Conservation (phyloP, 768 basidiomycete genomes). For the Rhodotorula taiwanensis region DNA sequence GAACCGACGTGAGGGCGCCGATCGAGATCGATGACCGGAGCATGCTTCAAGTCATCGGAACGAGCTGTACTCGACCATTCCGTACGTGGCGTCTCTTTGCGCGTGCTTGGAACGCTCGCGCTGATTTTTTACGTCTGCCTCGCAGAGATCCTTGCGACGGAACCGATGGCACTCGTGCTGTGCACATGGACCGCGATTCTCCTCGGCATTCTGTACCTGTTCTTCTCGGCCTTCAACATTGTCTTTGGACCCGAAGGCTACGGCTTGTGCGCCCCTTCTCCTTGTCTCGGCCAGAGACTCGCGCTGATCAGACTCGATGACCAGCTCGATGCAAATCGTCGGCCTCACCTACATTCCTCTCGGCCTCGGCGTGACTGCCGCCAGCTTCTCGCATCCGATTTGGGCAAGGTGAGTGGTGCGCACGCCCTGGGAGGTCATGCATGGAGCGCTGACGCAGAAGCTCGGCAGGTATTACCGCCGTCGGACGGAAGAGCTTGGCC, state of each 20-base stretch:
- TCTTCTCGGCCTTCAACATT: slow-evolving; percentile 44
- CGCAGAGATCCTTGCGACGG: slow-evolving; percentile 52
- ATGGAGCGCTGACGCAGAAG: too few species aligned
- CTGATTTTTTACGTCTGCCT: too few species aligned
- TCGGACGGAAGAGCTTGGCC: slow-evolving; percentile 7
- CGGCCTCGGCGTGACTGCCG: slow-evolving; percentile 43
- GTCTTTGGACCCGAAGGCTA: slow-evolving; percentile 44
- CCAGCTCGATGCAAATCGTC: slow-evolving; percentile 10
- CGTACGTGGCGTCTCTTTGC: slow-evolving; percentile 50
- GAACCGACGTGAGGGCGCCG: slow-evolving; percentile 55
- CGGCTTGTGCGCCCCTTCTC: slow-evolving; percentile 45
- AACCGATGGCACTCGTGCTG: slow-evolving; percentile 69
- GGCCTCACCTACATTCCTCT: slow-evolving; percentile 33
- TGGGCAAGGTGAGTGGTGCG: too few species aligned
- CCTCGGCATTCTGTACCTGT: slow-evolving; percentile 46
- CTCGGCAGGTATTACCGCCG: slow-evolving; percentile 18
- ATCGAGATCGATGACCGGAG: slow-evolving; percentile 53
- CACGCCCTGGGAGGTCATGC: too few species aligned
- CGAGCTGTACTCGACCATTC: slow-evolving; percentile 67
- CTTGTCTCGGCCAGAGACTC: too few species aligned
- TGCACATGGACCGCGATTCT: slow-evolving; percentile 58
- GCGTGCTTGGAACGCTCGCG: too few species aligned
- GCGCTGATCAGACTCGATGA: too few species aligned
- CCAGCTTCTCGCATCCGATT: slow-evolving; percentile 39
- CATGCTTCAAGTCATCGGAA: slow-evolving; percentile 51